phyloP scores from a whole-genome alignment of 1,139 yeast species.

The Protomyces lactucae-debilis region DNA sequence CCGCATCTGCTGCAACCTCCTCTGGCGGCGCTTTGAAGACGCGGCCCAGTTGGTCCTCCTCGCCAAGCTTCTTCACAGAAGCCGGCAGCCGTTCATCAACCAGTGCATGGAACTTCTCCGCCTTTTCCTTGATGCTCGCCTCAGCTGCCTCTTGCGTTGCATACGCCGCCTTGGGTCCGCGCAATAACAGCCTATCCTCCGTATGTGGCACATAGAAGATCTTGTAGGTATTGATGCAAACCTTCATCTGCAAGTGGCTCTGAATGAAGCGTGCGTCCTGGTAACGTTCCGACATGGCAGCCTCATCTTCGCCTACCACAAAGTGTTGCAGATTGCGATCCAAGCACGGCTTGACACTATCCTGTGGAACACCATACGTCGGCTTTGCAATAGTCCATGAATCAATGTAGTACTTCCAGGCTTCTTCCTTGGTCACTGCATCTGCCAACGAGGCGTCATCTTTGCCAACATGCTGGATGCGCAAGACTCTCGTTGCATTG shows the following conservation, averaged over 20 bases:
- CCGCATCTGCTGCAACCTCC: not conserved
- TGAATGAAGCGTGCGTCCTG: conserved; percentile 21
- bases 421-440: conserved; percentile 67
- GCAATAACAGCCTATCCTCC: conserved; percentile 64
- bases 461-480: conserved; percentile 76
- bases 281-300: not conserved
- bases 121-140: not conserved
- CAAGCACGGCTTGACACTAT: conserved; percentile 66
- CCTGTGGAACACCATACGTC: conserved; percentile 93
- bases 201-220: conserved; percentile 78
- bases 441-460: conserved; percentile 84
- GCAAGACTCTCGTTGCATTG: conserved; percentile 51
- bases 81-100: not conserved
- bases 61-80: not conserved
- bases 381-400: conserved; percentile 93
- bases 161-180: not conserved
- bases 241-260: conserved; percentile 73
- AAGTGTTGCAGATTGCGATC: conserved; percentile 49
- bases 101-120: not conserved
- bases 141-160: not conserved
- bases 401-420: conserved; percentile 88
- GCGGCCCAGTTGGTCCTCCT: not conserved
- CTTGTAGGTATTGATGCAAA: conserved; percentile 73
- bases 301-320: conserved; percentile 43
- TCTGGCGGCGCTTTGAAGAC: not conserved